phyloP scores from a whole-genome alignment of 2,329 filamentous ascomycete species.

The Cladophialophora psammophila region DNA sequence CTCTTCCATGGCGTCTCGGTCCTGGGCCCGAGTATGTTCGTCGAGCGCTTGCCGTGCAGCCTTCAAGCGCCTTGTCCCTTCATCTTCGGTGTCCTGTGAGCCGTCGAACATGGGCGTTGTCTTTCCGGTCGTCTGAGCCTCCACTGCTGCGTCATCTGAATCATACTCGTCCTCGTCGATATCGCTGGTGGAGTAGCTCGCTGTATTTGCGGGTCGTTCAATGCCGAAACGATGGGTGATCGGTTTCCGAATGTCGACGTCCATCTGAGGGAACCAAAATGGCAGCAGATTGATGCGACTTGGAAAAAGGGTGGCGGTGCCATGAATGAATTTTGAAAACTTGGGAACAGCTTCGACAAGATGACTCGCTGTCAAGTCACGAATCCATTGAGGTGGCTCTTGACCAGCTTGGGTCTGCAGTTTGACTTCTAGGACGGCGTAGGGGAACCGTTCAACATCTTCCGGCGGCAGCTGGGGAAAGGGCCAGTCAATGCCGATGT shows the following conservation, averaged over 20 bases:
- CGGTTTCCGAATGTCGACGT: constrained; percentile 95
- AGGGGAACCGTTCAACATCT: constrained; percentile 91
- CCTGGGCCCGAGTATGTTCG: constrained; percentile 54
- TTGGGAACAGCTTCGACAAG: constrained; percentile 98
- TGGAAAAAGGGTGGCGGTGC: constrained; percentile 85
- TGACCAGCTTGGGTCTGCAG: constrained; percentile 95
- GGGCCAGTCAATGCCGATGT: constrained; percentile 95
- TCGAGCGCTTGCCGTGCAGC: constrained; percentile 60
- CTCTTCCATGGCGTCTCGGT: constrained; percentile 47
- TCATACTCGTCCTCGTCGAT: constrained; percentile 77
- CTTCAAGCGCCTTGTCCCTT: constrained; percentile 55
- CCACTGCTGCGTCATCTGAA: constrained; percentile 64
- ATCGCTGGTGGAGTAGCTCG: constrained; percentile 77
- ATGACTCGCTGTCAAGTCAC: constrained; percentile 89
- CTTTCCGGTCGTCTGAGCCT: constrained; percentile 40
- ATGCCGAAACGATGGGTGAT: constrained; percentile 90
- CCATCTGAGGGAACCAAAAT: constrained; percentile 99
- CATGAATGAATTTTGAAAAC: constrained; percentile 99
- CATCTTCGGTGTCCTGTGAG: constrained; percentile 43
- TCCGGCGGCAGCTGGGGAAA: constrained; percentile 86
- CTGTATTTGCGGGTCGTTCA: constrained; percentile 76
- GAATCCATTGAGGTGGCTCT: constrained; percentile 95
- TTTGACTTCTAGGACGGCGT: constrained; percentile 96
- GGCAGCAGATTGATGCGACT: constrained; percentile 86
- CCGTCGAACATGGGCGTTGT: constrained; percentile 43